Evolutionary conservation across 225 moss, liverwort and hornwort genomes (phyloP).

Genomic region (Sphagnum contortum): DNA sequence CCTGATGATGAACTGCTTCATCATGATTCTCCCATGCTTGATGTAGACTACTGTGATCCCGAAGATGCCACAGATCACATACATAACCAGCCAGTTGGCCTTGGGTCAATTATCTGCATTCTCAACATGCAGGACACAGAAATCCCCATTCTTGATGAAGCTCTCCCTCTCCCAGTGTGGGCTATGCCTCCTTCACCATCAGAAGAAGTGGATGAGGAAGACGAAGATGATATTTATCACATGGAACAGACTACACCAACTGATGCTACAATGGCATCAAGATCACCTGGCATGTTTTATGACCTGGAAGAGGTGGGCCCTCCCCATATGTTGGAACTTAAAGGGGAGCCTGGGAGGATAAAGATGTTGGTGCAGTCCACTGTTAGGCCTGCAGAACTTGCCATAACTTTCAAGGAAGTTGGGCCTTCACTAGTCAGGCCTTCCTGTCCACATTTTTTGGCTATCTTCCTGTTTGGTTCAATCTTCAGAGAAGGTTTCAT

Average conservation of each 20-base stretch:
- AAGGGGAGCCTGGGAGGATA: not conserved
- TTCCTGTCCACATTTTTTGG: not conserved
- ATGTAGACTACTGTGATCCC: conserved; percentile 17
- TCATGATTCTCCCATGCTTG: conserved; percentile 20
- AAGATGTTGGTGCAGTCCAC: not conserved
- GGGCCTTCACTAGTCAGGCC: not conserved
- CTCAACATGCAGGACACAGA: conserved; percentile 68
- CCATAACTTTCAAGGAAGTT: not conserved
- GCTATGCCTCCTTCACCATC: conserved; percentile 34
- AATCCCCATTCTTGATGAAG: conserved; percentile 60
- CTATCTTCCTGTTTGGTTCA: too few relatives aligned
- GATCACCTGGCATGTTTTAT: conserved; percentile 40
- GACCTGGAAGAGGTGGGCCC: conserved; percentile 36
- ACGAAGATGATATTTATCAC: conserved; percentile 16
- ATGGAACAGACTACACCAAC: conserved; percentile 27
- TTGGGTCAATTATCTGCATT: conserved; percentile 54
- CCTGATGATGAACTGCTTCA: conserved; percentile 9
- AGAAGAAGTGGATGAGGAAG: conserved; percentile 17
- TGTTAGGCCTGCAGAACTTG: not conserved
- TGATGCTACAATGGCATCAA: conserved; percentile 31
- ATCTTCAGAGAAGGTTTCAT: too few relatives aligned
- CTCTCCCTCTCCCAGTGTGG: conserved; percentile 46
- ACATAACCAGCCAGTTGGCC: conserved; percentile 1
- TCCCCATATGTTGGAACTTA: conserved; percentile 24
- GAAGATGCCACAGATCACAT: conserved; percentile 4